Evolutionary conservation across 176 grass and related monocot genomes (phyloP).

Genomic region (Bolboschoenus planiculmis): DNA sequence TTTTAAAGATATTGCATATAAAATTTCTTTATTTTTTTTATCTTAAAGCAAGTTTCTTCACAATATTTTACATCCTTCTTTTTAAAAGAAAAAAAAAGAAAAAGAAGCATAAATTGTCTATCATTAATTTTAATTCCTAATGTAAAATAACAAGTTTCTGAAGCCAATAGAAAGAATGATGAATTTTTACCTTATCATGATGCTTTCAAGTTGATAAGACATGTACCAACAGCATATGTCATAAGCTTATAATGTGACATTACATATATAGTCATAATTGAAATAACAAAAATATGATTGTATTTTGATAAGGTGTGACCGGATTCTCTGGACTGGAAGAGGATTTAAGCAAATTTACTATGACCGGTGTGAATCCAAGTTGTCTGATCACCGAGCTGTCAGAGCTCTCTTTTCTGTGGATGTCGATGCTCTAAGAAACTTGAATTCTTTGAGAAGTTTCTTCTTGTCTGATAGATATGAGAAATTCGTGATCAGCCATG

Average conservation of each 20-base stretch:
- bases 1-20: neutral
- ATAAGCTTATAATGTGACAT: neutral
- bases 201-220: neutral
- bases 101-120: no score
- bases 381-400: conserved; percentile 87
- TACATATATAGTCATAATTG: neutral
- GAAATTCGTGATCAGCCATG: neutral
- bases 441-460: conserved; percentile 19
- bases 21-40: no score
- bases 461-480: conserved; percentile 19
- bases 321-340: conserved; percentile 70
- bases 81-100: no score
- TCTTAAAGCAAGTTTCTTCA: no score
- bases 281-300: conserved; percentile 14
- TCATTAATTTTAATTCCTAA: no score
- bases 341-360: conserved; percentile 72
- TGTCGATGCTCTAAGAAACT: conserved; percentile 22
- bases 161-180: neutral
- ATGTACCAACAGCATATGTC: neutral
- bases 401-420: conserved; percentile 50
- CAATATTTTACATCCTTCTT: no score
- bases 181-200: neutral
- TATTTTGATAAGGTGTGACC: conserved; percentile 57
- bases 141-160: neutral
- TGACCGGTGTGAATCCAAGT: conserved; percentile 46